phyloP scores from a whole-genome alignment of 2,329 filamentous ascomycete species.

The Ophiostoma sp. region DNA sequence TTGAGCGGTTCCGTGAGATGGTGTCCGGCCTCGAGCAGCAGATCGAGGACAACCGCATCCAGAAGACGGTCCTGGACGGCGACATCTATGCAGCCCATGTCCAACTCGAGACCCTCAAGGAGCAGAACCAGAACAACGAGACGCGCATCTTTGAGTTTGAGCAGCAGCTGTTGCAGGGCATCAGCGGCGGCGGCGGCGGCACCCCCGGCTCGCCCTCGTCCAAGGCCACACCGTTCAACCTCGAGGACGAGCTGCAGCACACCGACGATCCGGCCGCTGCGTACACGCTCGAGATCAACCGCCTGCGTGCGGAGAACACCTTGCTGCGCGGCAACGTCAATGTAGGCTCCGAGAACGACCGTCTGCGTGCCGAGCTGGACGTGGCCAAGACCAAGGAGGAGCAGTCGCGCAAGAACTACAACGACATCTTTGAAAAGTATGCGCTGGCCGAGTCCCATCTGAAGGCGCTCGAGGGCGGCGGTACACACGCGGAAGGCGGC shows the following conservation, averaged over 20 bases:
- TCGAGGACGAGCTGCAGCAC: slow-evolving; percentile 57
- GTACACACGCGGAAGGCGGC: slow-evolving; percentile 47
- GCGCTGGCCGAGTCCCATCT: slow-evolving; percentile 54
- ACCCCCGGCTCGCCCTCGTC: neutral
- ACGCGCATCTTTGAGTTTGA: slow-evolving; percentile 54
- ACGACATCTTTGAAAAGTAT: slow-evolving; percentile 54
- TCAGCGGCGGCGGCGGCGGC: slow-evolving; percentile 24
- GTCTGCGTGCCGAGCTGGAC: slow-evolving; percentile 52
- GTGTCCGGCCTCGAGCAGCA: slow-evolving; percentile 32
- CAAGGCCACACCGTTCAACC: slow-evolving; percentile 37
- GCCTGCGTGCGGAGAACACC: slow-evolving; percentile 57
- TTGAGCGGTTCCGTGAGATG: slow-evolving; percentile 29
- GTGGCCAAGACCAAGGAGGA: slow-evolving; percentile 47
- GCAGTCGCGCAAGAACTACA: slow-evolving; percentile 49
- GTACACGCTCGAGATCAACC: slow-evolving; percentile 49
- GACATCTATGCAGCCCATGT: slow-evolving; percentile 43
- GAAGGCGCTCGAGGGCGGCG: slow-evolving; percentile 42
- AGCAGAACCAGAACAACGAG: slow-evolving; percentile 45
- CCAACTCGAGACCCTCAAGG: slow-evolving; percentile 36
- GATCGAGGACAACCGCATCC: slow-evolving; percentile 41
- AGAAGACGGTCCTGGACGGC: slow-evolving; percentile 39
- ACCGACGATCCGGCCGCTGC: slow-evolving; percentile 38
- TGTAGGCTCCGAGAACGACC: slow-evolving; percentile 49
- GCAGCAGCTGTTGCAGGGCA: slow-evolving; percentile 47
- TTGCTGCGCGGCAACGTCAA: slow-evolving; percentile 51